These are phyloP conservation scores for Neurospora terricola DNA, from an alignment of 495 filamentous ascomycete genomes.

Conservation along the genomic window DNA sequence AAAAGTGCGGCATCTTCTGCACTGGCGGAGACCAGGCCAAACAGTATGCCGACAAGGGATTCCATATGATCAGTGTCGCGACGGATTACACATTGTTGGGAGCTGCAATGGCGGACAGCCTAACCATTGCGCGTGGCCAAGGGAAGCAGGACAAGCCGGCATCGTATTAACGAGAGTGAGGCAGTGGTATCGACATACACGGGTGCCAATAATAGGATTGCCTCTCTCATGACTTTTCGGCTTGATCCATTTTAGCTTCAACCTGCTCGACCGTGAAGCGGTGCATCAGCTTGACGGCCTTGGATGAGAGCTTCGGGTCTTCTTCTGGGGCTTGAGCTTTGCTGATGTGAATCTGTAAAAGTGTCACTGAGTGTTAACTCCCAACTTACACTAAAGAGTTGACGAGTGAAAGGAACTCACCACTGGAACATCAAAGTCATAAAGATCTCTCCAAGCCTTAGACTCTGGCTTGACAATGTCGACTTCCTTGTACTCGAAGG, in stretches of 20 bases:
- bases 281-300: conserved; percentile 75
- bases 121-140: conserved; percentile 38
- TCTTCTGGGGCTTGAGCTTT: conserved; percentile 37
- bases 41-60: conserved; percentile 55
- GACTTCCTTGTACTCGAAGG: conserved; percentile 68
- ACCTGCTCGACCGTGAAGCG: conserved; percentile 64
- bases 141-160: conserved; percentile 18
- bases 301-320: conserved; percentile 40
- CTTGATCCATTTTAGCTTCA: conserved; percentile 56
- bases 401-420: conserved; percentile 29
- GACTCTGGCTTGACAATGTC: conserved; percentile 62
- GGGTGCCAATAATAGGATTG: background rate
- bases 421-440: conserved; percentile 87
- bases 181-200: background rate
- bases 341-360: conserved; percentile 54
- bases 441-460: conserved; percentile 65
- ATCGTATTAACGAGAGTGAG: conserved; percentile 19
- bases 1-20: conserved; percentile 72
- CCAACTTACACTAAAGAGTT: background rate
- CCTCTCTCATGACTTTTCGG: conserved; percentile 32
- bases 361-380: background rate
- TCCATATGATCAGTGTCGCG: conserved; percentile 63
- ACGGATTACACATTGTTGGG: conserved; percentile 50
- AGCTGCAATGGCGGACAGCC: conserved; percentile 30
- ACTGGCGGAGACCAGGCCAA: conserved; percentile 54